A percentile compares a stretch with the other conserved stretches of the same genome.
Evolutionary conservation across 352 stramenopile genomes (phyloP).

Genomic region (Phytopythium oedochilum): DNA sequence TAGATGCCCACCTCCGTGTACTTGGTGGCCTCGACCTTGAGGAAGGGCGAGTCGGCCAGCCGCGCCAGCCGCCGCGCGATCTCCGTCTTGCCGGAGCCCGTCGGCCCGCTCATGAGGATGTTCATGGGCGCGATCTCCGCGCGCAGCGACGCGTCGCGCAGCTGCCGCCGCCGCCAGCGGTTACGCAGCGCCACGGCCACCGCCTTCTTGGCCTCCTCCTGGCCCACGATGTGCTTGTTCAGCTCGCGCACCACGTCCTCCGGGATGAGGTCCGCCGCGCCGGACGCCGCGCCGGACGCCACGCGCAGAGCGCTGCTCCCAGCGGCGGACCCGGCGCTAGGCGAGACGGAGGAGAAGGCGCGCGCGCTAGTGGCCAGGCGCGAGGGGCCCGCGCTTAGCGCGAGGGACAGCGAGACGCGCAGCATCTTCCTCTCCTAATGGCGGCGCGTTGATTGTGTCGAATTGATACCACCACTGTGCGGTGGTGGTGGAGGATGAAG

Average conservation of each 20-base stretch:
- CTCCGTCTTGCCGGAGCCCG: conserved; percentile 97
- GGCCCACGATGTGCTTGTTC: conserved; percentile 96
- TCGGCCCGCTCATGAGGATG: conserved; percentile 99
- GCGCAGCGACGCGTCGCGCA: conserved; percentile 79
- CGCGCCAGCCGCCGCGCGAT: conserved; percentile 97
- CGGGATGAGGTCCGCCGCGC: conserved; percentile 62
- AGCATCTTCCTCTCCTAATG: no score
- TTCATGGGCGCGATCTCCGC: conserved; percentile 97
- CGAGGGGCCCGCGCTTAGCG: not conserved
- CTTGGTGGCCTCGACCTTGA: conserved; percentile 98
- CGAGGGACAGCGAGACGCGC: not conserved
- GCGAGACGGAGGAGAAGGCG: not conserved
- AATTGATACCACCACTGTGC: no score
- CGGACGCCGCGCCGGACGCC: not conserved
- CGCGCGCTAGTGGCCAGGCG: not conserved
- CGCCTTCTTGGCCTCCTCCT: conserved; percentile 96
- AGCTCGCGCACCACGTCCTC: conserved; percentile 92
- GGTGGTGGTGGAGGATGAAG: no score
- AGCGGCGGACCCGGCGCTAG: not conserved
- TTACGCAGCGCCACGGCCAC: conserved; percentile 98
- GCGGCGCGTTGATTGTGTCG: no score
- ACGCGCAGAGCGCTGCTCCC: not conserved
- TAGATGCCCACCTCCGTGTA: conserved; percentile 99
- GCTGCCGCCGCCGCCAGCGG: conserved; percentile 94
- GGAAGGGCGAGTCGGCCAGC: conserved; percentile 96